Evolutionary conservation across 1,284 basidiomycete species (phyloP).

Genomic region (Malassezia pachydermatis): DNA sequence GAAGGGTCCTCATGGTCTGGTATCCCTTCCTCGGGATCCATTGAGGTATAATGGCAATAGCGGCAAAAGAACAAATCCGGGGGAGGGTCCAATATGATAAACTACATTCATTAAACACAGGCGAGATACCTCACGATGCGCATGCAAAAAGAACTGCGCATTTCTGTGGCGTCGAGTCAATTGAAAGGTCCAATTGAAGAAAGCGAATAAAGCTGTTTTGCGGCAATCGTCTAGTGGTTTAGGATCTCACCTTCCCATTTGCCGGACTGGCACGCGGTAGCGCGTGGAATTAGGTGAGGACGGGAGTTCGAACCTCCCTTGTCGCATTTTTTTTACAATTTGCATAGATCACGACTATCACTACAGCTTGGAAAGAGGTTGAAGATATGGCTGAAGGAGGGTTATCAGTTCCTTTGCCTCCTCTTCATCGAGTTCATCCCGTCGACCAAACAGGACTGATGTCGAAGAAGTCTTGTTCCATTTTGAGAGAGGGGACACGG

Average conservation of each 20-base stretch:
- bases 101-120: too few relatives aligned
- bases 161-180: background rate
- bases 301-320: slow-evolving; percentile 22
- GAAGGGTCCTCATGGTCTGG: too few relatives aligned
- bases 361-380: slow-evolving; percentile 4
- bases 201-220: background rate
- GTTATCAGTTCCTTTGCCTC: slow-evolving; percentile 4
- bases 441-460: background rate
- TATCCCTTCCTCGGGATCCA: too few relatives aligned
- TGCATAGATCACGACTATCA: background rate
- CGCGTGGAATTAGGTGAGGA: slow-evolving; percentile 20
- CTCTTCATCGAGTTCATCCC: slow-evolving; percentile 9
- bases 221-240: slow-evolving; percentile 24
- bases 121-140: too few relatives aligned
- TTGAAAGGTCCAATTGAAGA: background rate
- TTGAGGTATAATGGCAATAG: too few relatives aligned
- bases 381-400: background rate
- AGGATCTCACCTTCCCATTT: slow-evolving; percentile 23
- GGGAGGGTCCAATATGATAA: too few relatives aligned
- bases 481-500: background rate
- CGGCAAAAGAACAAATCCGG: too few relatives aligned
- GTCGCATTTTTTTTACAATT: slow-evolving; percentile 15
- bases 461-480: background rate
- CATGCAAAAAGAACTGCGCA: too few relatives aligned
- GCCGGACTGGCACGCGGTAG: slow-evolving; percentile 9